Evolutionary conservation across 2,329 filamentous ascomycete genomes (phyloP), one percentile per base, ranked within the genome.

Genomic region (Arthrocladium fulminans): DNA sequence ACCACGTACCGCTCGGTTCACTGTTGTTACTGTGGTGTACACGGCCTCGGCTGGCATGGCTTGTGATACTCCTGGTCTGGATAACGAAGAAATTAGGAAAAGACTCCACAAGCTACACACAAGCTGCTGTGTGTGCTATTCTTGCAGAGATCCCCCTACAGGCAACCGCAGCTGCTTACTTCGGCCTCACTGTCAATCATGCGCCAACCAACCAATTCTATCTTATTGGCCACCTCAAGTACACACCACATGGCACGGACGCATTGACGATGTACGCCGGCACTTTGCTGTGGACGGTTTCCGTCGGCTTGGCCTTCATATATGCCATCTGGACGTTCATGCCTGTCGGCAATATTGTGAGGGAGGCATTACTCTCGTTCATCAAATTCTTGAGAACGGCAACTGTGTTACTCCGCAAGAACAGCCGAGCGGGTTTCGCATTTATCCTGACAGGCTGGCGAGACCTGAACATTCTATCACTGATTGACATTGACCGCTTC

Each of bases 21-120:
- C 43, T 65, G 24, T 49, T 60, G 13, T 51, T 65, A 17, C 54
- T 65, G 19, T 65, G 60, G 60, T 63, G 60, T 56, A 52, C 61
- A 20, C 58, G 61, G 47, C 63, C 63, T 32, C 60, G 61, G 13
- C 52, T 57, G 19, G 45, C 60, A 17, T 63, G 60, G 60, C 24
- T 60, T n/a, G 24, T 48, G 2, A 41, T 55, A 22, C 43, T 59
- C 25, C n/a, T 61, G 20, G 34, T 55, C 9, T 43, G 24, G 20
- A 29, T 29, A 3, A 43, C 40, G 9, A 43, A 43, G 35, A 27
- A 34, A 32, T 3, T 51, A 48, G 17, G 23, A 17, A 22, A 53
- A 22, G 57, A 53, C 47, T 32, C 55, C 27, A 32, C 19, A 3
- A 53, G 48, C 3, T 51, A 51, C 41, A 46, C 56, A 30, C 48